Percentiles rank a stretch among this genome's conserved stretches.
Conservation (phyloP, 768 basidiomycete genomes). For the Obba rivulosa region DNA sequence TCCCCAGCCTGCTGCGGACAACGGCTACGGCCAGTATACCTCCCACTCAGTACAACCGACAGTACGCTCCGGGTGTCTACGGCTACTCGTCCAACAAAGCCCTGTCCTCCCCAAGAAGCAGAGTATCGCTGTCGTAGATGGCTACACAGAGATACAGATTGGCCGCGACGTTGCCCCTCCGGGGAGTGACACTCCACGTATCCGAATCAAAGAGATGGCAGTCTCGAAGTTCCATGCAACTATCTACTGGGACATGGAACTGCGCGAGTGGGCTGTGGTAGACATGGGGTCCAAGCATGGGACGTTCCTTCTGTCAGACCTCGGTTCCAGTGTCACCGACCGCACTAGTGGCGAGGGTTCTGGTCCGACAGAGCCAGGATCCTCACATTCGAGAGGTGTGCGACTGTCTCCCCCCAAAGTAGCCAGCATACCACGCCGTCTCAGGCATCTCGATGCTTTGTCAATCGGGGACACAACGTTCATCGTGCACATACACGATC, state of each 20-base stretch:
- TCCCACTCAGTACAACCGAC: background rate
- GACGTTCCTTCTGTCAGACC: conserved; percentile 48
- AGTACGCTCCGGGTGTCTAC: conserved; percentile 20
- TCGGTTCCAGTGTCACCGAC: conserved; percentile 14
- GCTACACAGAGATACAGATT: conserved; percentile 61
- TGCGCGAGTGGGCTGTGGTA: conserved; percentile 64
- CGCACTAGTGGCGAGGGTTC: background rate
- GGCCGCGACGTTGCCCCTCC: conserved; percentile 60
- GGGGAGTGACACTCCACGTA: conserved; percentile 49
- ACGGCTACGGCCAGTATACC: background rate
- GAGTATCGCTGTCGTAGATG: conserved; percentile 57
- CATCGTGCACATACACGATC: conserved; percentile 63
- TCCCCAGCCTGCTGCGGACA: background rate
- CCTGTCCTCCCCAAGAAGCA: conserved; percentile 45
- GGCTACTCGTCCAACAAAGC: conserved; percentile 33
- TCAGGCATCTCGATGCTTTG: conserved; percentile 61
- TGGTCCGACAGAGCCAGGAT: background rate
- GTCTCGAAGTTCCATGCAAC: conserved; percentile 81
- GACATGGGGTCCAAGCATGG: conserved; percentile 88
- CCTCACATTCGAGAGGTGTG: conserved; percentile 23
- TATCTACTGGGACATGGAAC: conserved; percentile 58
- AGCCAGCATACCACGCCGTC: conserved; percentile 61
- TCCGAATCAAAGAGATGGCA: conserved; percentile 79
- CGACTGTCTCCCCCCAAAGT: conserved; percentile 61
- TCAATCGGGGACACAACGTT: conserved; percentile 71